Base-by-base conservation (phyloP, 306 rosid species). In the Oxytropis ochrocephala region DNA sequence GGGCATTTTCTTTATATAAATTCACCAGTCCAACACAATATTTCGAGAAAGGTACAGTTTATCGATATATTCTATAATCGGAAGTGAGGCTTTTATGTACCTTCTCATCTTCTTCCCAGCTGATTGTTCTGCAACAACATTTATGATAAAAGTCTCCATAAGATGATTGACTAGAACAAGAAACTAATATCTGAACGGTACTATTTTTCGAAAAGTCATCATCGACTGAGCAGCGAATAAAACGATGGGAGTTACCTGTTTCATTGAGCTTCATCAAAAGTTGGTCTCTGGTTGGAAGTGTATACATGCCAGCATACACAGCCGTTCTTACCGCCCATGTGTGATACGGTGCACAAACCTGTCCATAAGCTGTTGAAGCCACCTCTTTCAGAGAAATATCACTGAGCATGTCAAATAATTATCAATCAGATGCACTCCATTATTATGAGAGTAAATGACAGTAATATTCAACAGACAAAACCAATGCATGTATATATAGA, bases 261-360 rank as follows among this genome's bases (percentile, higher is more conserved):
- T 94, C 99, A 53, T 81, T 87, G 78, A 94, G 96, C 79, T 75
- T 90, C 52, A 72, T 12, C 69, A 90, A 67, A 13, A 94, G 95
- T 76, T 91, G 95, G 27, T 94, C 95, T 78, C 97, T 87, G 0
- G 97, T 75, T 4, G 99, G 99, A 81, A 94, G 97, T 55, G 97
- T 76, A 79, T 90, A 90, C 97, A 94, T 85, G 50, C 97, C 97
- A 53, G 97, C 99, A 67, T 89, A 82, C 8, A 94, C 99, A n/a
- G 97, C 96, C 41, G 96, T 81, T 79, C 99, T 79, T 35, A 94
- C 81, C 3, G 96, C 21, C 99, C 99, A 94, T 21, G 89, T 19
- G 80, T 90, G 99, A 81, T 79, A 90, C 12, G 99, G 96, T 13
- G 99, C 97, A 80, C 96, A 94, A 27, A 84, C 92, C 68, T 81